Base-by-base conservation (phyloP, 2,329 filamentous ascomycete species). In the Peltaster fructicola region DNA sequence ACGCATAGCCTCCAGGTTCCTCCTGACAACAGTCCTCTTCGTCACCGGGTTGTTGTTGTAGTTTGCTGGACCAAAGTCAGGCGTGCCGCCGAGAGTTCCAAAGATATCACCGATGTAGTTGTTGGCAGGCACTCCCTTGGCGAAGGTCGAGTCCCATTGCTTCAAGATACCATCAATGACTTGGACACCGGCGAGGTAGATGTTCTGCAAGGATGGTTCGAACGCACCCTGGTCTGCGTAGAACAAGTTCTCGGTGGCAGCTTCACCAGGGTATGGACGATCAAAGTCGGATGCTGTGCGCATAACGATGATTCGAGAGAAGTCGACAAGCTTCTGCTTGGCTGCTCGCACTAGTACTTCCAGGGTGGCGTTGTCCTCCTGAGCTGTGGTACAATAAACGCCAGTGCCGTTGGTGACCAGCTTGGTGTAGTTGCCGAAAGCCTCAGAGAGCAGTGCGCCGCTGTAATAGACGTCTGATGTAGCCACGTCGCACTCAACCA, bases 381-480 rank as follows among this genome's bases (percentile, higher is more conserved):
- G 73, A 0, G 73, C 73, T 2, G 64, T 74, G 49, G 72, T 67
- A 52, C 74, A 79, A 51, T 79, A 79, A 5, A 58, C 47, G 1
- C 68, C 72, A 0, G 62, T 66, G 3, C 72, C 72, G 39, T 78
- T 78, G 3, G 74, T 80, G 52, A 70, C 65, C 1, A 74, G 39
- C 0, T 37, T 49, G 3, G 69, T 73, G 11, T 65, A 73, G 33
- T 73, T 69, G 37, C 68, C 69, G 41, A 80, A 79, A 0, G 66
- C 63, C 22, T 66, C 59, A 7, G 64, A 58, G 3, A 80, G 60
- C 11, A 68, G 43, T 0, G 47, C 54, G 6, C 75, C 75, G 2
- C 63, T 67, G 49, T 63, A 81, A 52, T 78, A 81, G 9, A 77
- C 72, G 40, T 81, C 74, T 20, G 67, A 73, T 1, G 75, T 79